phyloP scores from a whole-genome alignment of 1,284 basidiomycete species.

The Sporisorium sorghi region DNA sequence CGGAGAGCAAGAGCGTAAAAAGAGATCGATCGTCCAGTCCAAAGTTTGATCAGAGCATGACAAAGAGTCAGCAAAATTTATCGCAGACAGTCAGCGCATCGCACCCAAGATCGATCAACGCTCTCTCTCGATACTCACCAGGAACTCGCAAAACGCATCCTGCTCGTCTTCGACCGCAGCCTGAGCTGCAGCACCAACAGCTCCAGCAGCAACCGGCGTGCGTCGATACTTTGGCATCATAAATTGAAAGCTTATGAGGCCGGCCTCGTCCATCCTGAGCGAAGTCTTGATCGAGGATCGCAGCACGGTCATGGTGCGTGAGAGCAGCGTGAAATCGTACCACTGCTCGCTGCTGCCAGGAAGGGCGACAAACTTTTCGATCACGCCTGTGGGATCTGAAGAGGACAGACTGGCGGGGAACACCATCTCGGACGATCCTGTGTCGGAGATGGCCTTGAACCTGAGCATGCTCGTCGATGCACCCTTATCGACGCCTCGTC shows the following conservation, averaged over 20 bases:
- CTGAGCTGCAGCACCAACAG: constrained; percentile 20
- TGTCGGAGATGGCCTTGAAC: constrained; percentile 43
- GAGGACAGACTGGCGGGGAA: constrained; percentile 49
- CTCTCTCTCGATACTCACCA: constrained; percentile 30
- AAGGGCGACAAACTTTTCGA: constrained; percentile 51
- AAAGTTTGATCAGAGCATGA: background rate
- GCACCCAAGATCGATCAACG: background rate
- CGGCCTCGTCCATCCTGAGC: constrained; percentile 56
- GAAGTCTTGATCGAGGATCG: constrained; percentile 59
- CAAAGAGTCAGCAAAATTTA: background rate
- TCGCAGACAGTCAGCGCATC: constrained; percentile 5
- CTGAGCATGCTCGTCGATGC: constrained; percentile 32
- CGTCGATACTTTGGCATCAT: constrained; percentile 58
- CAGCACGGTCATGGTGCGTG: constrained; percentile 51
- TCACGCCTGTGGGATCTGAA: constrained; percentile 44
- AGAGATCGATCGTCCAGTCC: background rate
- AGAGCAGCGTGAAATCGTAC: constrained; percentile 50
- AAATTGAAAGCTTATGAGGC: constrained; percentile 62
- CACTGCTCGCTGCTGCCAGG: constrained; percentile 39
- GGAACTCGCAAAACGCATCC: constrained; percentile 59
- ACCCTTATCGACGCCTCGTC: background rate
- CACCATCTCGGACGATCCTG: constrained; percentile 51
- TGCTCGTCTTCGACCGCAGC: constrained; percentile 44
- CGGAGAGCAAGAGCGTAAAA: background rate
- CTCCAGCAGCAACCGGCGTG: constrained; percentile 3